Percentiles rank a stretch among this genome's conserved stretches.
Conservation (phyloP, 257 asterid genomes). For the Rhazya stricta region DNA sequence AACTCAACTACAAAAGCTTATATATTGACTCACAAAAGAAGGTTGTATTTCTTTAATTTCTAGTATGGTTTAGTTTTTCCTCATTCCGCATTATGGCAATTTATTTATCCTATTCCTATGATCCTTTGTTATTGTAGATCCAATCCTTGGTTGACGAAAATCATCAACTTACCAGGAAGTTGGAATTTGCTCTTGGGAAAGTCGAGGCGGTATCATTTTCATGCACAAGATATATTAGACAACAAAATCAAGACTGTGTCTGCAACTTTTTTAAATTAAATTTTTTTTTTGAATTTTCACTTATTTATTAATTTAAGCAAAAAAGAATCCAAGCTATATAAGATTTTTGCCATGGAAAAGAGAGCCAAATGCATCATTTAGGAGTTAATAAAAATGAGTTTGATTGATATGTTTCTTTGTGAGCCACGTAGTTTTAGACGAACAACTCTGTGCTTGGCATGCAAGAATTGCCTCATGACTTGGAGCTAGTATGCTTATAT, state of each 20-base stretch:
- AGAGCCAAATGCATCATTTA: neutral
- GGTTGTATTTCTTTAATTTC: slow-evolving; percentile 24
- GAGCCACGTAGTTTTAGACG: neutral
- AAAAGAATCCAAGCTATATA: neutral
- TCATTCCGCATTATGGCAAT: neutral
- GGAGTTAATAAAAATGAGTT: neutral
- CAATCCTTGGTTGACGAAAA: slow-evolving; percentile 19
- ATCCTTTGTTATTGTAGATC: slow-evolving; percentile 5
- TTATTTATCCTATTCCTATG: neutral
- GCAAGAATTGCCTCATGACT: too few relatives aligned
- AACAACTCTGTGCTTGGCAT: too few relatives aligned
- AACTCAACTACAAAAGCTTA: slow-evolving; percentile 33
- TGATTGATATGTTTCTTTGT: neutral
- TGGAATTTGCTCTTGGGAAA: slow-evolving; percentile 26
- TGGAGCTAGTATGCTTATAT: too few relatives aligned
- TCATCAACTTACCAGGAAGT: slow-evolving; percentile 12
- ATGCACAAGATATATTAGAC: neutral
- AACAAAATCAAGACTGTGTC: too few relatives aligned
- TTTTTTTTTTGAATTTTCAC: neutral
- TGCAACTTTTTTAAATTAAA: neutral
- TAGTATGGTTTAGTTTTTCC: neutral
- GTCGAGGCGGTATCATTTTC: slow-evolving; percentile 20
- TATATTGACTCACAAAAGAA: slow-evolving; percentile 38
- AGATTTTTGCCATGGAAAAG: neutral
- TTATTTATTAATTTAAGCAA: neutral